Evolutionary conservation across 2,329 filamentous ascomycete species (phyloP), one percentile per base, ranked within the genome.

Genomic region (Thermothelomyces thermophilus): DNA sequence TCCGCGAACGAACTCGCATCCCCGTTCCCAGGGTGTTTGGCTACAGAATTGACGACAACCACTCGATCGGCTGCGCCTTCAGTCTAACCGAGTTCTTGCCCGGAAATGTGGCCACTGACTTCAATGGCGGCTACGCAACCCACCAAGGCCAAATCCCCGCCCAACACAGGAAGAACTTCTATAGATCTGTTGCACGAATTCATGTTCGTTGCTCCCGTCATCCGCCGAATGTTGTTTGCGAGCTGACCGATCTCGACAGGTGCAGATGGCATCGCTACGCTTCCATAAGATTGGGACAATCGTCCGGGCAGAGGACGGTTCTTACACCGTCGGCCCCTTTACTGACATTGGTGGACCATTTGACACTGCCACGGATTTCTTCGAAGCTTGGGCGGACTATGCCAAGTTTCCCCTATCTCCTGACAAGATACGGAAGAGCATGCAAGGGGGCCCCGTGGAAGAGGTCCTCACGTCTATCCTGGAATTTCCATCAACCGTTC

Each of bases 291-390:
- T 60, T 30, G 57, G 57, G 7, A 48, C 49, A 13, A 48, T 61
- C 30, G 19, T 33, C 13, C 37, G 51, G 19, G 42, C 33, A 22
- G 9, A 20, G 13, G 51, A 53, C 26, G 57, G 57, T 5, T 16
- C 5, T 3, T 59, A 51, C 48, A 42, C 47, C 6, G 19, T 50
- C 17, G 57, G 57, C 3, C 55, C 58, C 10, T 47, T 61, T 7
- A 57, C 58, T 7, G 53, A 48, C 1, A 56, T 60, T 33, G 55
- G 58, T 22, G 56, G 57, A 5, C 58, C 58, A 2, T 58, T 59
- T 42, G 43, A 59, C 26, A 55, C 56, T 26, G 57, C 57, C 24
- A 37, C 56, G 8, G 51, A 41, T 6, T 60, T 53, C 37, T 56
- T 60, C 48, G 31, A 56, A 39, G 58, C 54, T 13, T 60, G 54